Conservation (phyloP, 192 early-diverging fungal genomes). For the Linnemannia zychae region DNA sequence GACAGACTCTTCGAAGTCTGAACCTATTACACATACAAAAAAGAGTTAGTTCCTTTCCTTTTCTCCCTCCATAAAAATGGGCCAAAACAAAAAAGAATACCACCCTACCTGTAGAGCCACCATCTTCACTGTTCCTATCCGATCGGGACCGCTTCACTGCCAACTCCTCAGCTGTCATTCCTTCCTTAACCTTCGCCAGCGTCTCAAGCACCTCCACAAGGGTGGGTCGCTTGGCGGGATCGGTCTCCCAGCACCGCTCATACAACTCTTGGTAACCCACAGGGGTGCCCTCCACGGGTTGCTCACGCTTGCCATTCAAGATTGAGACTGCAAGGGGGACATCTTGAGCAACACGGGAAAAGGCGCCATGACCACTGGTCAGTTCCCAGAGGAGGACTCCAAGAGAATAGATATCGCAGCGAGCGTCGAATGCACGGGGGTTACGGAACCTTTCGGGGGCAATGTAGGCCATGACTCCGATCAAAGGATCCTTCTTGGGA, state of each 20-base stretch:
- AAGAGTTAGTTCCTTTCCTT: not conserved
- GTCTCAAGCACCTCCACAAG: constrained; percentile 37
- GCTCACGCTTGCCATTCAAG: constrained; percentile 50
- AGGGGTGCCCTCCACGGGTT: constrained; percentile 43
- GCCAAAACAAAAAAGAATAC: not conserved
- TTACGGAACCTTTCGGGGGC: constrained; percentile 55
- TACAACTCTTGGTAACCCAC: constrained; percentile 39
- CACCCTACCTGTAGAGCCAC: not conserved
- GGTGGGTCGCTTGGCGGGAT: constrained; percentile 36
- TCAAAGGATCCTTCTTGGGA: constrained; percentile 18
- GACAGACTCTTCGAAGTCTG: constrained; percentile 32
- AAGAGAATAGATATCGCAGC: constrained; percentile 60
- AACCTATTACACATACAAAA: constrained; percentile 10
- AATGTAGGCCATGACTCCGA: constrained; percentile 54
- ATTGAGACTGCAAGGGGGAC: constrained; percentile 43
- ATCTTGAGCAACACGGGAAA: constrained; percentile 33
- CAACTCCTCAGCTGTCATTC: constrained; percentile 23
- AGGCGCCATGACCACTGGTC: constrained; percentile 51
- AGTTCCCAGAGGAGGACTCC: constrained; percentile 62
- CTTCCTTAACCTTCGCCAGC: not conserved
- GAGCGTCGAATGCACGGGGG: constrained; percentile 42
- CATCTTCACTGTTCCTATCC: not conserved
- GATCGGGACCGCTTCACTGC: constrained; percentile 20
- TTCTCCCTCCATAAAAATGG: not conserved
- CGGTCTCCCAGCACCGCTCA: constrained; percentile 46